phyloP scores from a whole-genome alignment of 179 eudicot genomes.

The Beta lomatogona region DNA sequence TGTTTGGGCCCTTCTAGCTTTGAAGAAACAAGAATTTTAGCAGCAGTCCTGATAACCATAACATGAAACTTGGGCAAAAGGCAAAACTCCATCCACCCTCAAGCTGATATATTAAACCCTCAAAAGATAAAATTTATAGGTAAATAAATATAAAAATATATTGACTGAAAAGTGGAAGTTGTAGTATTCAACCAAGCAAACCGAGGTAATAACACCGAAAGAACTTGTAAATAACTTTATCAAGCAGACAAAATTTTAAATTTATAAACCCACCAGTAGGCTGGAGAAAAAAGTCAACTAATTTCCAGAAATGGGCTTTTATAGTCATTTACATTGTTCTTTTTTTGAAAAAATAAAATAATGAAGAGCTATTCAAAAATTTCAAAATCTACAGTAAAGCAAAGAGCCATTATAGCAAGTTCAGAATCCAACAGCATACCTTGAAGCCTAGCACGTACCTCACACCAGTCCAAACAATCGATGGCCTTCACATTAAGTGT shows the following conservation, averaged over 20 bases:
- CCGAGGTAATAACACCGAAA: neutral
- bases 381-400: neutral
- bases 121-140: neutral
- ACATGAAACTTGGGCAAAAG: neutral
- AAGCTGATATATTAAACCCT: neutral
- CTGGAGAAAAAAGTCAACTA: neutral
- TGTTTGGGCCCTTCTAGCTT: neutral
- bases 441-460: slow-evolving; percentile 56
- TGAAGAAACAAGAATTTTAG: slow-evolving; percentile 1
- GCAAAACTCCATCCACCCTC: neutral
- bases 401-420: slow-evolving; percentile 12
- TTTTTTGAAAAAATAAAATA: neutral
- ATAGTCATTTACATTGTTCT: neutral
- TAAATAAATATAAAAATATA: neutral
- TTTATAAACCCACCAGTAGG: neutral
- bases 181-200: neutral
- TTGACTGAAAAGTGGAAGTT: neutral
- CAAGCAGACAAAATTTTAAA: neutral
- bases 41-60: neutral
- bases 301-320: neutral
- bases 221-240: neutral
- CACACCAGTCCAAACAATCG: slow-evolving; percentile 87
- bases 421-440: slow-evolving; percentile 33
- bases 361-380: neutral
- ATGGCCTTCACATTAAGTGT: slow-evolving; percentile 62